A percentile compares a stretch with the other conserved stretches of the same genome.
Conservation (phyloP, 495 filamentous ascomycete genomes). For the Thermochaetoides thermophila region DNA sequence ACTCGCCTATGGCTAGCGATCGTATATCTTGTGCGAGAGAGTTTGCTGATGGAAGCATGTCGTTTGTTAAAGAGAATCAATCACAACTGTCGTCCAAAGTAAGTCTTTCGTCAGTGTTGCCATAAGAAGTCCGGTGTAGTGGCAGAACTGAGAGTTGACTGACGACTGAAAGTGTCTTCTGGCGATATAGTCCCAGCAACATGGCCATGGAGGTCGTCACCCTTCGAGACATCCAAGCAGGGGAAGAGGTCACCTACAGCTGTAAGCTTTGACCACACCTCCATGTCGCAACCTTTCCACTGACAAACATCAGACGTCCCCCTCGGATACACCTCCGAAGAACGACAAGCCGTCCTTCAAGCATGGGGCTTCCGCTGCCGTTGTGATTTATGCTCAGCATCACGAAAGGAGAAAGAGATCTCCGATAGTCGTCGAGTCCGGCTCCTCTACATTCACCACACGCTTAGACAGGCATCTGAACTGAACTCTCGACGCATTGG, state of each 20-base stretch:
- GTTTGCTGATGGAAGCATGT: too few species aligned
- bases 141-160: too few species aligned
- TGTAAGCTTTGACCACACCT: constrained; percentile 11
- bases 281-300: too few species aligned
- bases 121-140: too few species aligned
- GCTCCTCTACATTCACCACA: constrained; percentile 16
- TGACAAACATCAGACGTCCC: constrained; percentile 14
- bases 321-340: constrained; percentile 16
- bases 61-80: constrained; percentile 18
- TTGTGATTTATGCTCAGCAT: constrained; percentile 18
- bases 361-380: constrained; percentile 21
- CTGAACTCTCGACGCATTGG: constrained; percentile 6
- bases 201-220: constrained; percentile 21
- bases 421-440: constrained; percentile 16
- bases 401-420: constrained; percentile 1
- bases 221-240: constrained; percentile 15
- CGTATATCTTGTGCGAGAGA: too few species aligned
- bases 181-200: constrained; percentile 15
- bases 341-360: constrained; percentile 13
- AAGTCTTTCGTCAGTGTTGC: too few species aligned
- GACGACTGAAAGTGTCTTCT: constrained; percentile 14
- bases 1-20: too few species aligned
- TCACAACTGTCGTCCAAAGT: constrained; percentile 24
- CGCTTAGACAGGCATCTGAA: constrained; percentile 4
- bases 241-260: constrained; percentile 23